phyloP scores from a whole-genome alignment of 192 early-diverging fungal genomes.

The Backusella luteola region DNA sequence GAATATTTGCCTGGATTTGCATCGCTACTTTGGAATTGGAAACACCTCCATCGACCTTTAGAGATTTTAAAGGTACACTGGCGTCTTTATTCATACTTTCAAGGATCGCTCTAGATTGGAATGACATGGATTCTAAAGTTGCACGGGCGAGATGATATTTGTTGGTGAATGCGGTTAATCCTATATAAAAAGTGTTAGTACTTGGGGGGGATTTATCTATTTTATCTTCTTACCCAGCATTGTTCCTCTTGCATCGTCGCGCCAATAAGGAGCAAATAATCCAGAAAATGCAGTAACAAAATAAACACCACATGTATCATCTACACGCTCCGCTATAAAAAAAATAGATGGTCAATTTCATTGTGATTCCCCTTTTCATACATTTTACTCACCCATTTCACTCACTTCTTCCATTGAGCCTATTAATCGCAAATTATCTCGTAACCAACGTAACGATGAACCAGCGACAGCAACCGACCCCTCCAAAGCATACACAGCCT shows the following conservation, averaged over 20 bases:
- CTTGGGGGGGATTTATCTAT: too few relatives aligned
- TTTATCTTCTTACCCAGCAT: conserved; percentile 58
- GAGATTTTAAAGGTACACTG: conserved; percentile 56
- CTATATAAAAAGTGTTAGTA: conserved; percentile 41
- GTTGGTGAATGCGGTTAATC: conserved; percentile 84
- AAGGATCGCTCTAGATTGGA: conserved; percentile 83
- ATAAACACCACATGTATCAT: conserved; percentile 85
- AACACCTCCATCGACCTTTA: conserved; percentile 89
- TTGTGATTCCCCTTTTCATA: background rate
- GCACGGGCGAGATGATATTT: conserved; percentile 86
- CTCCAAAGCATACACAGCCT: conserved; percentile 81
- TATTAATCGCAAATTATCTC: conserved; percentile 85
- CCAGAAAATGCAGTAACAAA: conserved; percentile 96
- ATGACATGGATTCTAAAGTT: conserved; percentile 86
- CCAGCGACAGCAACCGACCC: conserved; percentile 92
- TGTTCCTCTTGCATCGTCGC: conserved; percentile 87
- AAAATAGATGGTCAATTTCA: background rate
- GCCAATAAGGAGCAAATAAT: conserved; percentile 94
- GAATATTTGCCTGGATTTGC: conserved; percentile 87
- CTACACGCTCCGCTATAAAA: conserved; percentile 50
- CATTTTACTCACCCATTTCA: conserved; percentile 40
- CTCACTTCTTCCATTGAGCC: conserved; percentile 69
- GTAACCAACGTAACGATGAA: conserved; percentile 86
- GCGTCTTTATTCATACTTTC: conserved; percentile 85
- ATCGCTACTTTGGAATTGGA: conserved; percentile 85